Conservation (phyloP, 2,329 filamentous ascomycete species). For the Boeremia exigua region DNA sequence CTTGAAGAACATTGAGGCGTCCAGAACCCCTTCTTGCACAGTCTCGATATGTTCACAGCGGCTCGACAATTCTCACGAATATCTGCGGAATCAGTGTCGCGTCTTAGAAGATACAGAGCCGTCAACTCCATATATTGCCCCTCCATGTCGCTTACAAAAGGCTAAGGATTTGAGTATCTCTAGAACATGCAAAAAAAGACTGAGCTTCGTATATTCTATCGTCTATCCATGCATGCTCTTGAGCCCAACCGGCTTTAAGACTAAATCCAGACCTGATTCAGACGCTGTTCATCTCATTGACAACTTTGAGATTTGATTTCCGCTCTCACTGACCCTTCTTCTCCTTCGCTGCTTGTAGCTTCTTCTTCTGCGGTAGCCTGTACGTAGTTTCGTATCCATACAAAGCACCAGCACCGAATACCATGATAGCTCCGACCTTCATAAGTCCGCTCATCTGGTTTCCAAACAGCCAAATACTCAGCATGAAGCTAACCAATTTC, state of each 20-base stretch:
- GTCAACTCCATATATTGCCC: too few relatives aligned
- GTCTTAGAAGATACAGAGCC: too few relatives aligned
- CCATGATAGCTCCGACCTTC: constrained; percentile 78
- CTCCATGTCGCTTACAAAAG: too few relatives aligned
- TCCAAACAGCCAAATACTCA: constrained; percentile 95
- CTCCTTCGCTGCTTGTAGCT: constrained; percentile 28
- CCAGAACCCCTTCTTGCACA: neutral
- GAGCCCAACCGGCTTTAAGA: too few relatives aligned
- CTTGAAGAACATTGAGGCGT: constrained; percentile 1
- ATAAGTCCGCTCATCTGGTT: constrained; percentile 80
- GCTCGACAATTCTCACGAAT: neutral
- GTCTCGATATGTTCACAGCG: neutral
- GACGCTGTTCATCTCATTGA: neutral
- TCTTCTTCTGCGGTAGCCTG: constrained; percentile 50
- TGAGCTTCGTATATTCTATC: too few relatives aligned
- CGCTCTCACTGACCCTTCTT: constrained; percentile 35
- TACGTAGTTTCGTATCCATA: constrained; percentile 78
- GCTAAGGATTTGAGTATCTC: too few relatives aligned
- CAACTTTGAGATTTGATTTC: neutral
- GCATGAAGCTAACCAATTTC: constrained; percentile 86
- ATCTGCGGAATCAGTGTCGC: neutral
- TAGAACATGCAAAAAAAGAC: too few relatives aligned
- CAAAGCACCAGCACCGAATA: constrained; percentile 88
- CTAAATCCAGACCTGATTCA: neutral
- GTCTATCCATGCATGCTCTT: too few relatives aligned